These are phyloP conservation scores for Cladophialophora chaetospira DNA, from an alignment of 2,329 filamentous ascomycete genomes.

Conservation along the genomic window DNA sequence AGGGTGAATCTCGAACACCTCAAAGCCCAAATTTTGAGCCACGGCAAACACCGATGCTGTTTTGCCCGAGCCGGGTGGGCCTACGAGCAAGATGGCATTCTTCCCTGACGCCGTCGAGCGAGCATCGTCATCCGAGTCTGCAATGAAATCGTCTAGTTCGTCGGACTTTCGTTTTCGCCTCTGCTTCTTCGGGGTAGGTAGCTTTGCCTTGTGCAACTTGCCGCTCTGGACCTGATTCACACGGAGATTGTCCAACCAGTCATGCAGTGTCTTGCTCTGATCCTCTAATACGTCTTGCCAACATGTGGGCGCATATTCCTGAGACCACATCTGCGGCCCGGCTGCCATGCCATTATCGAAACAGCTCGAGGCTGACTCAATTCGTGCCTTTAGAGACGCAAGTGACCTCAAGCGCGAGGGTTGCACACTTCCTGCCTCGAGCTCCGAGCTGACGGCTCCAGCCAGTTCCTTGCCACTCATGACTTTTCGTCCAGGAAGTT, in stretches of 20 bases:
- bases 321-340: slow-evolving; percentile 65
- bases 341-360: slow-evolving; percentile 82
- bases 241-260: slow-evolving; percentile 78
- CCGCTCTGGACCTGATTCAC: slow-evolving; percentile 75
- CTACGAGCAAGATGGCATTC: slow-evolving; percentile 86
- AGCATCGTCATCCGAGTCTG: slow-evolving; percentile 77
- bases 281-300: slow-evolving; percentile 74
- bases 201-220: slow-evolving; percentile 29
- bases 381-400: slow-evolving; percentile 40
- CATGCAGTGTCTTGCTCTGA: slow-evolving; percentile 73
- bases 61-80: slow-evolving; percentile 87
- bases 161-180: slow-evolving; percentile 66
- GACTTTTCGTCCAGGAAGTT: slow-evolving; percentile 16
- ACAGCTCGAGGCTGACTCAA: slow-evolving; percentile 68
- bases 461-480: slow-evolving; percentile 23
- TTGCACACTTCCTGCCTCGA: background rate
- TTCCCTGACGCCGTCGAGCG: slow-evolving; percentile 50
- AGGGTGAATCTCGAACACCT: slow-evolving; percentile 92
- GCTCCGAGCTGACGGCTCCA: background rate
- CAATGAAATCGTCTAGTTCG: slow-evolving; percentile 77
- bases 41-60: slow-evolving; percentile 89
- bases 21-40: slow-evolving; percentile 87
- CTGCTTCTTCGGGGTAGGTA: slow-evolving; percentile 47
- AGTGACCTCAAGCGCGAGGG: background rate
- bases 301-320: slow-evolving; percentile 77